Evolutionary conservation across 1,284 basidiomycete species (phyloP).

Genomic region (Cryptococcus sp.): DNA sequence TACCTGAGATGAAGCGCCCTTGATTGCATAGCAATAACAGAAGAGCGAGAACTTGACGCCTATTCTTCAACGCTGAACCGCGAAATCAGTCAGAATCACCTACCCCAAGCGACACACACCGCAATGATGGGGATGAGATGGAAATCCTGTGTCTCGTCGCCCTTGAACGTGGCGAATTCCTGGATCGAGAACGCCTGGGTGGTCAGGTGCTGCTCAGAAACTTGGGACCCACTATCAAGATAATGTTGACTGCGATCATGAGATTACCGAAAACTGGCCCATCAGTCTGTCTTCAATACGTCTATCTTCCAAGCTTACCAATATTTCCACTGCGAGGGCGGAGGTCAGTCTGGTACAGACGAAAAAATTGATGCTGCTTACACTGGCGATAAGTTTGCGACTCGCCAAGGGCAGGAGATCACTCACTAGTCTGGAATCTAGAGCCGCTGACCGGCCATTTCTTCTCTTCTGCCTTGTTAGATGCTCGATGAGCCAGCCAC

Average conservation of each 20-base stretch:
- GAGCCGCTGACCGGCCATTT: constrained; percentile 90
- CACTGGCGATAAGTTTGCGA: constrained; percentile 5
- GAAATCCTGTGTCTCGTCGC: constrained; percentile 61
- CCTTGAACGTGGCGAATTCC: constrained; percentile 60
- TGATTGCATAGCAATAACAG: constrained; percentile 75
- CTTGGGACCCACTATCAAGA: constrained; percentile 29
- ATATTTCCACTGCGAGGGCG: constrained; percentile 22
- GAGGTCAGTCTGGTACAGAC: neutral
- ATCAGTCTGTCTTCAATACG: neutral
- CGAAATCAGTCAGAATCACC: constrained; percentile 1
- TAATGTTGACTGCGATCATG: constrained; percentile 41
- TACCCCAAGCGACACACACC: constrained; percentile 75
- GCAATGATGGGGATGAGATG: constrained; percentile 77
- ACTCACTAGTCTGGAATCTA: constrained; percentile 74
- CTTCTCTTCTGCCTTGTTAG: constrained; percentile 65
- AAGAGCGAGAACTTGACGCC: constrained; percentile 82
- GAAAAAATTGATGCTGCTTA: constrained; percentile 5
- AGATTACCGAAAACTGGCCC: constrained; percentile 62
- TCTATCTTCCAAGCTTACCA: constrained; percentile 6
- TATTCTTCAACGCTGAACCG: constrained; percentile 32
- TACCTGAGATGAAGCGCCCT: constrained; percentile 80
- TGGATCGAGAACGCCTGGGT: constrained; percentile 67
- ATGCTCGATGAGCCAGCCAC: constrained; percentile 74
- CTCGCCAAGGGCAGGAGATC: neutral
- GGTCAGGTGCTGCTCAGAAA: neutral